A percentile compares a stretch with the other conserved stretches of the same genome.
These are phyloP conservation scores for Cryphonectria parasitica DNA, from an alignment of 2,329 filamentous ascomycete genomes.

Conservation along the genomic window DNA sequence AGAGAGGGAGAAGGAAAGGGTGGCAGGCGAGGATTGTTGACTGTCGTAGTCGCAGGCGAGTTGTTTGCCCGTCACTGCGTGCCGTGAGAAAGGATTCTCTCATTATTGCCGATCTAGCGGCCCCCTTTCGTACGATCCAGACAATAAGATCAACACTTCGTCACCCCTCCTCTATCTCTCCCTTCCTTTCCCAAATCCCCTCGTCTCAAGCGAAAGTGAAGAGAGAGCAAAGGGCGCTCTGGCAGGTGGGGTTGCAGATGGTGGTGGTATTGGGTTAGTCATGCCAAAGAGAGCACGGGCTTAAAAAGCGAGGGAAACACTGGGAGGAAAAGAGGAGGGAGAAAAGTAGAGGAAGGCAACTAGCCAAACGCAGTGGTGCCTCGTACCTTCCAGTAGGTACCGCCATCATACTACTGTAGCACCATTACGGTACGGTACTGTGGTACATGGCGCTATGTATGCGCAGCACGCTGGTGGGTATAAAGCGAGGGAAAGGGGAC, in stretches of 20 bases:
- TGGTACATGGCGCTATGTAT: too few species aligned
- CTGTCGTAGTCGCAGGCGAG: not conserved
- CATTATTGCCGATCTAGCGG: not conserved
- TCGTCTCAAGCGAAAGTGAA: not conserved
- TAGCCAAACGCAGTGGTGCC: not conserved
- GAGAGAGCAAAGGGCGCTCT: not conserved
- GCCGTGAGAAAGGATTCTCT: not conserved
- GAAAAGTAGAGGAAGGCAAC: not conserved
- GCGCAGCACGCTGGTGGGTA: too few species aligned
- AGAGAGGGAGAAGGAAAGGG: not conserved
- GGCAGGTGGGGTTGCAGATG: not conserved
- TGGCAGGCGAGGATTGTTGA: not conserved
- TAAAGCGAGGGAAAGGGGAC: not conserved
- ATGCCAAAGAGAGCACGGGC: not conserved
- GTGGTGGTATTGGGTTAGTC: not conserved
- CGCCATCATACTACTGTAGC: too few species aligned
- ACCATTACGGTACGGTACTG: not conserved
- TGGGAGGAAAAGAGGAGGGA: too few species aligned
- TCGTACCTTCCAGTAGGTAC: not conserved
- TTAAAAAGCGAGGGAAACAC: not conserved
- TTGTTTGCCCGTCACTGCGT: not conserved
- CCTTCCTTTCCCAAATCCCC: not conserved
- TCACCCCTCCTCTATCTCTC: too few species aligned
- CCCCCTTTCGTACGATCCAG: not conserved
- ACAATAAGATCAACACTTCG: not conserved